phyloP scores from a whole-genome alignment of 805 yeast species.

The Ogataea ganodermae region DNA sequence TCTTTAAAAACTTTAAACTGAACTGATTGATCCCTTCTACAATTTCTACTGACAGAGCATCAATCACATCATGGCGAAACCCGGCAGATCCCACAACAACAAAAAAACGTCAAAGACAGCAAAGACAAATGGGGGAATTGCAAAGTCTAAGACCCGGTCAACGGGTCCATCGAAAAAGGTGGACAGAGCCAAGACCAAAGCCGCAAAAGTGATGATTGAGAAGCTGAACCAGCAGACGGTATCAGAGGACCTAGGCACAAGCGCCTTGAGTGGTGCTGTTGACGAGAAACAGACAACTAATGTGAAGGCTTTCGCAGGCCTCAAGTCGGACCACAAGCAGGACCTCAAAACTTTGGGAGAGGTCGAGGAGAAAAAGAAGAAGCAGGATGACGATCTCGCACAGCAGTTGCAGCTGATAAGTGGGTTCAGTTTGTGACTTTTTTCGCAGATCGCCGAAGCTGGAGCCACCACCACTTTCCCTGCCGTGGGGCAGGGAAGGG shows the following conservation, averaged over 20 bases:
- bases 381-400: slow-evolving; percentile 44
- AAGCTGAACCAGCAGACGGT: slow-evolving; percentile 29
- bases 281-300: not conserved
- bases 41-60: not conserved
- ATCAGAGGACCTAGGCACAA: slow-evolving; percentile 24
- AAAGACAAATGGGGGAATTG: not conserved
- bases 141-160: slow-evolving; percentile 6
- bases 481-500: slow-evolving; percentile 4
- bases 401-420: slow-evolving; percentile 50
- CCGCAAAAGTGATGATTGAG: slow-evolving; percentile 29
- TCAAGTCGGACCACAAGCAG: slow-evolving; percentile 40
- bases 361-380: slow-evolving; percentile 30
- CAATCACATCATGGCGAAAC: slow-evolving; percentile 2
- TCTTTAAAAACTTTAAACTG: not conserved
- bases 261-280: slow-evolving; percentile 15
- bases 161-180: slow-evolving; percentile 22
- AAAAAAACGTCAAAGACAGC: slow-evolving; percentile 5
- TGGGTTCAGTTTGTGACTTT: slow-evolving; percentile 25
- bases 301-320: slow-evolving; percentile 37
- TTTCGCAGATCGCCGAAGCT: not conserved
- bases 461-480: not conserved
- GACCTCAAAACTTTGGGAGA: slow-evolving; percentile 36
- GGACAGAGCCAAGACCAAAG: slow-evolving; percentile 25
- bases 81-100: no score
- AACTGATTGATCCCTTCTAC: no score